These are phyloP conservation scores for Jamesozyma rosinii DNA, from an alignment of 805 yeast genomes.

Conservation along the genomic window DNA sequence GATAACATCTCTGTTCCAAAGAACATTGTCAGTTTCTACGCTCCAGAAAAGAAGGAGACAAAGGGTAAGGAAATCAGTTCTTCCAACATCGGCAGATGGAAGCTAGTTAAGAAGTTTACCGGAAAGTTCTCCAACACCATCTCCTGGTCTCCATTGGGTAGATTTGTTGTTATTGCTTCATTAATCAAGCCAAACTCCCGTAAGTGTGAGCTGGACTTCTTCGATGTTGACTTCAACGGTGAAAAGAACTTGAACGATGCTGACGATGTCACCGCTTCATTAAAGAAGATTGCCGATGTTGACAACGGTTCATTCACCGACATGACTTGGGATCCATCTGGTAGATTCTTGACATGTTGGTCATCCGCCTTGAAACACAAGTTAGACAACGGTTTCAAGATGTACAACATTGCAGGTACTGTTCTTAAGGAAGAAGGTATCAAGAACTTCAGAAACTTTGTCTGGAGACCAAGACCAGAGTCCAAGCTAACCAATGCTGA, in stretches of 20 bases:
- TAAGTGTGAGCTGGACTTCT: constrained; percentile 70
- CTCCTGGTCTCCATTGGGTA: constrained; percentile 86
- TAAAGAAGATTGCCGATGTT: constrained; percentile 53
- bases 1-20: constrained; percentile 55
- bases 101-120: constrained; percentile 46
- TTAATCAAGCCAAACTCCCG: constrained; percentile 38
- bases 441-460: constrained; percentile 78
- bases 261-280: constrained; percentile 45
- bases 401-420: constrained; percentile 78
- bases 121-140: constrained; percentile 65
- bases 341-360: constrained; percentile 82
- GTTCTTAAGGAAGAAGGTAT: constrained; percentile 63
- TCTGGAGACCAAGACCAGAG: constrained; percentile 97
- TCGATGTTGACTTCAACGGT: constrained; percentile 77
- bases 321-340: constrained; percentile 91
- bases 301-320: constrained; percentile 73
- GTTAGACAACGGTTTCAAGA: constrained; percentile 82
- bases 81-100: constrained; percentile 42
- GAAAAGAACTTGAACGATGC: constrained; percentile 33
- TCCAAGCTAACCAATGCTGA: constrained; percentile 66
- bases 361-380: constrained; percentile 78
- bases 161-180: constrained; percentile 56
- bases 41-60: constrained; percentile 58
- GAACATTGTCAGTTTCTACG: constrained; percentile 70
- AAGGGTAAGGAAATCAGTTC: constrained; percentile 33